A percentile compares a stretch with the other conserved stretches of the same genome.
These are phyloP conservation scores for Aspergillus sp. DNA, from an alignment of 2,329 filamentous ascomycete genomes.

Conservation along the genomic window DNA sequence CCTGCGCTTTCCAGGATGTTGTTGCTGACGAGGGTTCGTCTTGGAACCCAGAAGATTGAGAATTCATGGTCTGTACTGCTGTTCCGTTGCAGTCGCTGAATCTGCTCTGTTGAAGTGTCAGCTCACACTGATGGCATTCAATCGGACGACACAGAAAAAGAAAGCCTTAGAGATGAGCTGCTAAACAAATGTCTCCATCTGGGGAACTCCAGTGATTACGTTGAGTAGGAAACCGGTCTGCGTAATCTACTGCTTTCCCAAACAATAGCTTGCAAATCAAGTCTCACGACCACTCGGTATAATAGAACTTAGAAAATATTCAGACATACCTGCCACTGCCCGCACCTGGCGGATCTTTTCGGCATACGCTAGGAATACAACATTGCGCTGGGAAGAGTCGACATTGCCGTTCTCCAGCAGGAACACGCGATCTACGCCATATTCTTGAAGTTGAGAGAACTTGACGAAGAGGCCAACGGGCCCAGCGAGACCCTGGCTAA, in stretches of 20 bases:
- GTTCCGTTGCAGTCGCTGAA: constrained; percentile 85
- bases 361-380: constrained; percentile 89
- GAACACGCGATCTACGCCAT: constrained; percentile 97
- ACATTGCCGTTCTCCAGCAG: constrained; percentile 94
- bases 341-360: constrained; percentile 85
- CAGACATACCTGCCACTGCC: constrained; percentile 79
- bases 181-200: constrained; percentile 42
- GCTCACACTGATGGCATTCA: constrained; percentile 61
- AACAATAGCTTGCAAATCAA: constrained; percentile 20
- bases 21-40: constrained; percentile 88
- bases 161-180: constrained; percentile 51
- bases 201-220: constrained; percentile 62
- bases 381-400: constrained; percentile 91
- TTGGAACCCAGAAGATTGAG: constrained; percentile 93
- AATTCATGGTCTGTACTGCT: constrained; percentile 93
- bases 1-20: constrained; percentile 90
- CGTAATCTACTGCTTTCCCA: constrained; percentile 64
- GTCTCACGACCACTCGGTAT: constrained; percentile 15
- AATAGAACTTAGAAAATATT: constrained; percentile 2
- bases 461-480: constrained; percentile 91
- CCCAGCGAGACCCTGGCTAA: constrained; percentile 87
- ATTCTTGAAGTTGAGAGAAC: constrained; percentile 92
- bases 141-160: constrained; percentile 40
- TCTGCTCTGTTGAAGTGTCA: constrained; percentile 75
- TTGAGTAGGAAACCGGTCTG: constrained; percentile 57